phyloP scores from a whole-genome alignment of 371 early-diverging fungal species.

The Sporodiniella umbellata region DNA sequence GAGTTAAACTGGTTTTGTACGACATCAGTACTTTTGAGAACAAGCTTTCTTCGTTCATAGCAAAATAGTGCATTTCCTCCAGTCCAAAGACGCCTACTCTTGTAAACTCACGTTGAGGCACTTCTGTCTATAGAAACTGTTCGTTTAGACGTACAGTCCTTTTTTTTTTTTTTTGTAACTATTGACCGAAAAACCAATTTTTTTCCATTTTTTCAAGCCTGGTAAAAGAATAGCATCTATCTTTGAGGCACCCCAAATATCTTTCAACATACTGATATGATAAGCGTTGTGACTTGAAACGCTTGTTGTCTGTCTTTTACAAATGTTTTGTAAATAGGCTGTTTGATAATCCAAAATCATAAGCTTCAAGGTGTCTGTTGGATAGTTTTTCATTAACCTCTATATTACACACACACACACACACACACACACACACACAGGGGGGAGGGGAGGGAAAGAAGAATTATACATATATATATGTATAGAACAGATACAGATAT shows the following conservation, averaged over 20 bases:
- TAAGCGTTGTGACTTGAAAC: conserved; percentile 52
- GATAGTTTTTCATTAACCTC: conserved; percentile 59
- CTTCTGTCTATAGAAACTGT: conserved; percentile 49
- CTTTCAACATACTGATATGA: conserved; percentile 52
- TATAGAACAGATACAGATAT: no score
- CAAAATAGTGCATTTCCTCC: conserved; percentile 62
- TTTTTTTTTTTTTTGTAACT: no score
- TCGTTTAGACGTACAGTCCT: no score
- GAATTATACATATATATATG: no score
- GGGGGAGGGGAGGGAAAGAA: no score
- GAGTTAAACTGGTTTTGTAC: neutral
- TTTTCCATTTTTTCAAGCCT: conserved; percentile 58
- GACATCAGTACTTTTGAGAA: conserved; percentile 44
- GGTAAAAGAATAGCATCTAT: conserved; percentile 33
- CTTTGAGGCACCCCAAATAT: conserved; percentile 56
- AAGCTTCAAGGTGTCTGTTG: conserved; percentile 58
- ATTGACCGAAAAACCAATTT: conserved; percentile 69
- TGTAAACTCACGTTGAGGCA: conserved; percentile 59
- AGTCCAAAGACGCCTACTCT: conserved; percentile 69
- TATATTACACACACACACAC: no score
- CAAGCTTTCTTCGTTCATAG: conserved; percentile 35
- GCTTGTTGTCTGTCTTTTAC: conserved; percentile 45
- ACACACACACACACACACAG: no score
- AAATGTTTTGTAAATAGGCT: conserved; percentile 54
- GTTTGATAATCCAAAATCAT: conserved; percentile 69